phyloP scores from a whole-genome alignment of 2,329 filamentous ascomycete species.

The Pestalotiopsis sp. region DNA sequence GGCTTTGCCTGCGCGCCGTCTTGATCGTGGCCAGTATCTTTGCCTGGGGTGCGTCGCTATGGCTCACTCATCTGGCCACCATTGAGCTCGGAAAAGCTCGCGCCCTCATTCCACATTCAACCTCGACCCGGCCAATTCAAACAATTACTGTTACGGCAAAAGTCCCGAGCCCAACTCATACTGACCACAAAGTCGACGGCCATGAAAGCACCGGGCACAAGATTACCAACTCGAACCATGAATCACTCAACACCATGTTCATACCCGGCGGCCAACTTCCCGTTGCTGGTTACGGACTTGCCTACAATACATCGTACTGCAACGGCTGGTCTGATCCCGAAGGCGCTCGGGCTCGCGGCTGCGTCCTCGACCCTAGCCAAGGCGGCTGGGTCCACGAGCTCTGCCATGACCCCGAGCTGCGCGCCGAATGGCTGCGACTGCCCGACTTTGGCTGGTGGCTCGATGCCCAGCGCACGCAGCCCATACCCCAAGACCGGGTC shows the following conservation, averaged over 20 bases:
- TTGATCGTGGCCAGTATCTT: neutral
- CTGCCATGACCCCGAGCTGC: neutral
- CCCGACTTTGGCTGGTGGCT: neutral
- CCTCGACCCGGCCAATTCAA: neutral
- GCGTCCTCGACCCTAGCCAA: neutral
- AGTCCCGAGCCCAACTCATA: neutral
- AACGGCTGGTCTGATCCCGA: neutral
- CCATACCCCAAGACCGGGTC: neutral
- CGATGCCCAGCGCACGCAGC: neutral
- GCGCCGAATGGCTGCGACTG: neutral
- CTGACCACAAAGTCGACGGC: neutral
- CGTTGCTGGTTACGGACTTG: neutral
- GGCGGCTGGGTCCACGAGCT: neutral
- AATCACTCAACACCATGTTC: neutral
- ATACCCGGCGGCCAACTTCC: neutral
- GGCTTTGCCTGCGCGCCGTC: neutral
- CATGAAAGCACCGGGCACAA: neutral
- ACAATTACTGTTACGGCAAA: neutral
- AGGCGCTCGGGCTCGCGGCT: neutral
- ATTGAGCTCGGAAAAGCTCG: neutral
- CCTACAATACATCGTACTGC: conserved; percentile 1
- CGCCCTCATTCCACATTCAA: neutral
- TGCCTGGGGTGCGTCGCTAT: neutral
- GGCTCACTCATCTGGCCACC: neutral
- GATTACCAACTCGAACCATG: neutral